Percentiles rank a stretch among this genome's conserved stretches.
phyloP scores from a whole-genome alignment of 2,329 filamentous ascomycete species.

The Fonsecaea pedrosoi region DNA sequence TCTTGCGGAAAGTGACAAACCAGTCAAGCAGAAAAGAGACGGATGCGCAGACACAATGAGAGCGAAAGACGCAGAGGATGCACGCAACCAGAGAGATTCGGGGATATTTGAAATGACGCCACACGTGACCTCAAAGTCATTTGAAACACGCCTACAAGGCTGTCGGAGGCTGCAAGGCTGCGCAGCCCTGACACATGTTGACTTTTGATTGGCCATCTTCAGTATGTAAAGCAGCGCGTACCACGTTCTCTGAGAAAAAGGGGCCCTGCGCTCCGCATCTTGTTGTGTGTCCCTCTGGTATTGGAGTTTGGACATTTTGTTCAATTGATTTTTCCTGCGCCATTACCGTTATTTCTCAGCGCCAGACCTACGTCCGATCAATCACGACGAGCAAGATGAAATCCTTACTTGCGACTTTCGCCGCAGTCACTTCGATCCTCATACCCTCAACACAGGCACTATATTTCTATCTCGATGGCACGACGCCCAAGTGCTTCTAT shows the following conservation, averaged over 20 bases:
- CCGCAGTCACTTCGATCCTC: constrained; percentile 40
- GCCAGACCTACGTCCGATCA: background rate
- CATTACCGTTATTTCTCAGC: background rate
- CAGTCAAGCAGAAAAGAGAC: background rate
- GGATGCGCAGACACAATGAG: background rate
- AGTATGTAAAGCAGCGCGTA: background rate
- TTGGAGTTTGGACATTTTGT: constrained; percentile 22
- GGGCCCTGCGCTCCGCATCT: constrained; percentile 4
- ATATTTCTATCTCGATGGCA: constrained; percentile 94
- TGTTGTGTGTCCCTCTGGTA: background rate
- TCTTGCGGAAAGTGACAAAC: background rate
- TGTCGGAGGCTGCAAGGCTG: background rate
- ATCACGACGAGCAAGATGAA: constrained; percentile 27
- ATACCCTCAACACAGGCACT: constrained; percentile 75
- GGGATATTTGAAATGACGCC: constrained; percentile 1
- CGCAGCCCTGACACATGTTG: background rate
- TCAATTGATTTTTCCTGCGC: constrained; percentile 15
- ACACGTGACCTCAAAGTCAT: background rate
- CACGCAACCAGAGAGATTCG: background rate
- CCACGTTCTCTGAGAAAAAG: background rate
- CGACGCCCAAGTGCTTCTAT: constrained; percentile 91
- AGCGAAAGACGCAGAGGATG: background rate
- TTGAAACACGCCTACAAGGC: constrained; percentile 5
- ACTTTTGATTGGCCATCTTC: background rate
- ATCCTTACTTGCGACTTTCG: constrained; percentile 27